Evolutionary conservation across 129 eudicot genomes (phyloP).

Genomic region (Helichrysum umbraculigerum): DNA sequence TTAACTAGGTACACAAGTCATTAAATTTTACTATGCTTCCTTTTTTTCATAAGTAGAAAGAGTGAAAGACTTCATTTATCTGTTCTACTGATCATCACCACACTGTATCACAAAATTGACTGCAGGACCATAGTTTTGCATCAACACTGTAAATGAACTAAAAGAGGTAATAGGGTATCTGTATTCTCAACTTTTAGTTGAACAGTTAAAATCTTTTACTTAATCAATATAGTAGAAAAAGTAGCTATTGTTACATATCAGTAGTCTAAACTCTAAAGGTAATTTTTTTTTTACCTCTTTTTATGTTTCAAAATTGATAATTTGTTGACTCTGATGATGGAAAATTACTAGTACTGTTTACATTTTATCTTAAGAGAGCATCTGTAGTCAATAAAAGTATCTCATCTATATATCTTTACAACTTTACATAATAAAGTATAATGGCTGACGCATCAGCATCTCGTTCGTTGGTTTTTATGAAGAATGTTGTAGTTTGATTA

Average conservation of each 20-base stretch:
- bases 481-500: not conserved
- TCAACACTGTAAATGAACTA: not conserved
- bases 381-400: too few relatives aligned
- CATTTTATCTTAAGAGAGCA: too few relatives aligned
- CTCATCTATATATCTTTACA: too few relatives aligned
- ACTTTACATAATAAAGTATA: too few relatives aligned
- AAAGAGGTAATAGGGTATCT: conserved; percentile 7
- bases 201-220: conserved; percentile 20
- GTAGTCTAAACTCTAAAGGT: conserved; percentile 9
- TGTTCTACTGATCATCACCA: not conserved
- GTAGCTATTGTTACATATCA: conserved; percentile 1
- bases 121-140: conserved; percentile 22
- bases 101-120: conserved; percentile 10
- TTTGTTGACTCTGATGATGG: not conserved
- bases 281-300: not conserved
- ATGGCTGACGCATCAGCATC: too few relatives aligned
- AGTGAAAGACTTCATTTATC: not conserved
- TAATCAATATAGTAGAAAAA: not conserved
- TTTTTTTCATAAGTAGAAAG: not conserved
- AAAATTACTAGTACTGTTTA: too few relatives aligned
- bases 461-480: not conserved
- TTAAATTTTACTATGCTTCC: not conserved
- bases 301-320: not conserved
- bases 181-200: conserved; percentile 20
- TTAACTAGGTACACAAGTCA: not conserved